A percentile compares a stretch with the other conserved stretches of the same genome.
Conservation (phyloP, 148 eudicot species). For the Selenicereus undatus region DNA sequence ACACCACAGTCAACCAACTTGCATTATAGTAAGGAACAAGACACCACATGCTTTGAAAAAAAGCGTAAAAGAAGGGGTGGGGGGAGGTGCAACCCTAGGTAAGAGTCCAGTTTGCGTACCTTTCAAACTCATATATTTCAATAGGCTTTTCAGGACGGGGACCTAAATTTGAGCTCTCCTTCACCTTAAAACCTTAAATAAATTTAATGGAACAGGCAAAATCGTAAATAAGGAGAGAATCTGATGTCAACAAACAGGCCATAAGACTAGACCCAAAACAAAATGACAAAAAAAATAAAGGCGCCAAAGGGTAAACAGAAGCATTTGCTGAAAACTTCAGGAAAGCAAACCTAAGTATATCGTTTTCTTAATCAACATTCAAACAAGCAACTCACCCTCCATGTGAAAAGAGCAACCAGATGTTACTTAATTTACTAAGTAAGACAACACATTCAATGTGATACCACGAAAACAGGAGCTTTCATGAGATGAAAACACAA, state of each 20-base stretch:
- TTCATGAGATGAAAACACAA: background rate
- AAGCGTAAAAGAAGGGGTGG: background rate
- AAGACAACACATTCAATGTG: background rate
- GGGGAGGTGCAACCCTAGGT: background rate
- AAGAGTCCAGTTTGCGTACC: constrained; percentile 37
- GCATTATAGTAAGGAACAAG: constrained; percentile 5
- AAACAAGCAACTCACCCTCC: background rate
- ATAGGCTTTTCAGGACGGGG: constrained; percentile 93
- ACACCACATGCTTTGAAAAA: background rate
- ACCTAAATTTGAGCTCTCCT: constrained; percentile 82
- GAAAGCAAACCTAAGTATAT: background rate
- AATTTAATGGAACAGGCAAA: background rate
- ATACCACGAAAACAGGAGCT: background rate
- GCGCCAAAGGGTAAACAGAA: background rate
- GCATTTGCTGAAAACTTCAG: background rate
- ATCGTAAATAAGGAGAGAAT: background rate
- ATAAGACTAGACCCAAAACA: background rate
- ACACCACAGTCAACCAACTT: constrained; percentile 7
- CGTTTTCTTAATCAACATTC: background rate
- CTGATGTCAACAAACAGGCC: background rate
- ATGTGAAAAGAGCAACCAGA: background rate
- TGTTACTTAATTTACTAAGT: background rate
- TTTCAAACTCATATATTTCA: constrained; percentile 93
- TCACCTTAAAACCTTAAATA: constrained; percentile 62
- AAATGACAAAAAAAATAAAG: background rate